Conservation (phyloP, 352 stramenopile genomes). For the Globisporangium heterothallicum region DNA sequence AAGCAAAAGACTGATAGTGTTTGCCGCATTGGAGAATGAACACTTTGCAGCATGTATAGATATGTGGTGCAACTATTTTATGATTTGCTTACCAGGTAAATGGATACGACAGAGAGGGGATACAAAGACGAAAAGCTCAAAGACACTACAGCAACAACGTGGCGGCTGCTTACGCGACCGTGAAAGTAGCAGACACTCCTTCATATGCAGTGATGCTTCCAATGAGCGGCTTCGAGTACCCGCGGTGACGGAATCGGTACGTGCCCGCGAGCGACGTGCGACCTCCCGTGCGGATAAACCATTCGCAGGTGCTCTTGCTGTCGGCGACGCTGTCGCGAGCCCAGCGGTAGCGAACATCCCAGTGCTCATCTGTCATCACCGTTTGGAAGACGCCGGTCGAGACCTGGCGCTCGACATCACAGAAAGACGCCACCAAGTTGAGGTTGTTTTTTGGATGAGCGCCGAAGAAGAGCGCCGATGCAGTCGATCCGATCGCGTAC, state of each 20-base stretch:
- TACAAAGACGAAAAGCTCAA: neutral
- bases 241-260: constrained; percentile 44
- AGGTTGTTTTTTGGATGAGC: constrained; percentile 48
- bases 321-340: constrained; percentile 18
- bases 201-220: constrained; percentile 27
- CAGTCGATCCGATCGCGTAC: constrained; percentile 29
- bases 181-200: constrained; percentile 25
- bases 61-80: too few relatives aligned
- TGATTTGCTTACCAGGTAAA: too few relatives aligned
- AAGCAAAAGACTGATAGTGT: too few relatives aligned
- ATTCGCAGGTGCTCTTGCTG: constrained; percentile 43
- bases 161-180: constrained; percentile 6
- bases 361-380: constrained; percentile 47
- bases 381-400: constrained; percentile 19
- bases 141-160: too few relatives aligned
- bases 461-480: constrained; percentile 31
- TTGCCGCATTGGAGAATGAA: too few relatives aligned
- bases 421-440: constrained; percentile 34
- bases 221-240: constrained; percentile 30
- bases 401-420: constrained; percentile 34
- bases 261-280: constrained; percentile 25
- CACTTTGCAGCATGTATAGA: too few relatives aligned
- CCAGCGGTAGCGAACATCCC: constrained; percentile 47
- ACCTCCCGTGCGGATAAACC: constrained; percentile 29
- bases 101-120: too few relatives aligned